A percentile compares a stretch with the other conserved stretches of the same genome.
Conservation (phyloP, 164 flowering plant species). For the Macadamia integrifolia region DNA sequence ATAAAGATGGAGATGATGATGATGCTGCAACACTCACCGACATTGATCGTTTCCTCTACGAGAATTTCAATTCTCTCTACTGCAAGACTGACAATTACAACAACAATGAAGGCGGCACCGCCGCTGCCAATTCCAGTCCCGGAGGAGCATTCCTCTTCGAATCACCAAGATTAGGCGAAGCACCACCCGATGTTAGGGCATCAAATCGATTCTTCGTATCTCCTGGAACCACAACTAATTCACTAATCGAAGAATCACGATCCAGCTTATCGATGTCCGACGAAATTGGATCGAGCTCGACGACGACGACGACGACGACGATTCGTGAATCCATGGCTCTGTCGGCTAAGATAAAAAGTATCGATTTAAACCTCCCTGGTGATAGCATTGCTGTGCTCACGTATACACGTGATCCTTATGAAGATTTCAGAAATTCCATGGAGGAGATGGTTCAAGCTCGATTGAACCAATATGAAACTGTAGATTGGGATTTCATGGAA, state of each 20-base stretch:
- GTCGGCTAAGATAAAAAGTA: neutral
- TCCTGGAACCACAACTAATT: conserved; percentile 31
- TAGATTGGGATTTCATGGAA: conserved; percentile 87
- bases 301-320: too few relatives aligned
- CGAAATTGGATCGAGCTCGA: neutral
- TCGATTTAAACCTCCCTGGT: neutral
- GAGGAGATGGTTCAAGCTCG: conserved; percentile 27
- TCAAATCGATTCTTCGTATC: conserved; percentile 44
- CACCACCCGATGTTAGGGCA: conserved; percentile 30
- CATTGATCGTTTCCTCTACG: conserved; percentile 52
- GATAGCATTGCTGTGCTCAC: neutral
- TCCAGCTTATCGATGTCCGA: conserved; percentile 9
- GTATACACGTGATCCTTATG: neutral
- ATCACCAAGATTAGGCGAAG: conserved; percentile 23
- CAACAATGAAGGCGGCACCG: neutral
- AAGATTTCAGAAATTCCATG: neutral
- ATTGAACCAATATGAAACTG: conserved; percentile 5
- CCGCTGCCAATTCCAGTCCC: neutral
- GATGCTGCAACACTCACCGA: conserved; percentile 60
- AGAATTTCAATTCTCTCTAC: conserved; percentile 66
- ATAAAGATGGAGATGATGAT: neutral
- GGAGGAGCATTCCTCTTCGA: conserved; percentile 9
- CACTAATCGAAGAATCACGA: conserved; percentile 23
- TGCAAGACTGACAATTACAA: conserved; percentile 11
- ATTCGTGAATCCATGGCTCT: neutral